Evolutionary conservation across 345 rosid genomes (phyloP).

Genomic region (Jatropha curcas): DNA sequence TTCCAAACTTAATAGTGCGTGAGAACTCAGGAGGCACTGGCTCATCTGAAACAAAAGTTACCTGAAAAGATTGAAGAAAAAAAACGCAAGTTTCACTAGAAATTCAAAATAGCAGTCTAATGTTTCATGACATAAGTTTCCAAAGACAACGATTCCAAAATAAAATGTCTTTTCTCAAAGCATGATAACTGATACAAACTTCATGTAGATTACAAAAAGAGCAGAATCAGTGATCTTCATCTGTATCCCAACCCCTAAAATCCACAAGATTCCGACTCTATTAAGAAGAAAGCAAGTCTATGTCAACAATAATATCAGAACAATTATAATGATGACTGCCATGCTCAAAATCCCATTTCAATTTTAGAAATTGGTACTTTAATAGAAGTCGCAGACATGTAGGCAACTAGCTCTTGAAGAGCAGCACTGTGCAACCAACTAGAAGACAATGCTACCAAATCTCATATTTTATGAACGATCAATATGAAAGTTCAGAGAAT

Average conservation of each 20-base stretch:
- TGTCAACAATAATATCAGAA: neutral
- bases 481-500: neutral
- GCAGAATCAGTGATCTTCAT: neutral
- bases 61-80: conserved; percentile 43
- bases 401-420: conserved; percentile 5
- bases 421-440: neutral
- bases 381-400: too few species aligned
- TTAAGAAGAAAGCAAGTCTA: neutral
- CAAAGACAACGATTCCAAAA: neutral
- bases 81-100: neutral
- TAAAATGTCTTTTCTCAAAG: neutral
- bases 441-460: neutral
- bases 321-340: neutral
- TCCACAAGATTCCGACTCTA: neutral
- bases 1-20: conserved; percentile 54
- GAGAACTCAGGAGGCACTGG: conserved; percentile 67
- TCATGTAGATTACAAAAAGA: neutral
- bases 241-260: neutral
- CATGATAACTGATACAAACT: conserved; percentile 5
- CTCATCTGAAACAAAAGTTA: conserved; percentile 75
- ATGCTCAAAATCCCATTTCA: neutral
- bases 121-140: neutral
- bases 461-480: neutral
- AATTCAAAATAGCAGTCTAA: neutral
- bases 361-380: too few species aligned